These are phyloP conservation scores for Inga laurina DNA, from an alignment of 306 rosid species.

Conservation along the genomic window DNA sequence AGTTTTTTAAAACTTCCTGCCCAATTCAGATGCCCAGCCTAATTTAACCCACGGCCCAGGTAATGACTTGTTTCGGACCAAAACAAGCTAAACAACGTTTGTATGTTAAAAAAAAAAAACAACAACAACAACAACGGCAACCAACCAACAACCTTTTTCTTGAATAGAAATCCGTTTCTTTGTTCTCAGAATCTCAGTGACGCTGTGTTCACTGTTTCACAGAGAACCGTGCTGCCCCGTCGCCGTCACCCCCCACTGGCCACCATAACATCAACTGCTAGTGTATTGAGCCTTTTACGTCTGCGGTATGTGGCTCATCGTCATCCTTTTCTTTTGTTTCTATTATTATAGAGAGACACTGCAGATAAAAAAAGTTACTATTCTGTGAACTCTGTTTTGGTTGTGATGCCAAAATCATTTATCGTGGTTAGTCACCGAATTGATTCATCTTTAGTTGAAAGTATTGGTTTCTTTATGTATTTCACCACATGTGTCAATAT, in stretches of 20 bases:
- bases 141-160: no score
- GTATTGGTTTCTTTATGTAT: neutral
- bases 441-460: neutral
- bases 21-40: neutral
- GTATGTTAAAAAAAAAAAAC: no score
- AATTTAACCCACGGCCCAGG: neutral
- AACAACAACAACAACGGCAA: no score
- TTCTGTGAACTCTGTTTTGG: neutral
- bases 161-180: neutral
- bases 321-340: neutral
- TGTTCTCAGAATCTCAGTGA: neutral
- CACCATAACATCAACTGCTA: neutral
- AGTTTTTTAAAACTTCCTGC: neutral
- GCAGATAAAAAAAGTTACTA: neutral
- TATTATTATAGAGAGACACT: neutral
- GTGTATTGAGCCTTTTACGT: neutral
- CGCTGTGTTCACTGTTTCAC: neutral
- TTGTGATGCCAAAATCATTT: neutral
- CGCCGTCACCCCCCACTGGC: neutral
- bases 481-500: neutral
- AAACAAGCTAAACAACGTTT: neutral
- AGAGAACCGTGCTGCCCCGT: neutral
- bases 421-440: neutral
- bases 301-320: neutral
- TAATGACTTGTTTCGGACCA: neutral